A percentile compares a stretch with the other conserved stretches of the same genome.
phyloP scores from a whole-genome alignment of 169 alveolate species.

The Eimeria necatrix region DNA sequence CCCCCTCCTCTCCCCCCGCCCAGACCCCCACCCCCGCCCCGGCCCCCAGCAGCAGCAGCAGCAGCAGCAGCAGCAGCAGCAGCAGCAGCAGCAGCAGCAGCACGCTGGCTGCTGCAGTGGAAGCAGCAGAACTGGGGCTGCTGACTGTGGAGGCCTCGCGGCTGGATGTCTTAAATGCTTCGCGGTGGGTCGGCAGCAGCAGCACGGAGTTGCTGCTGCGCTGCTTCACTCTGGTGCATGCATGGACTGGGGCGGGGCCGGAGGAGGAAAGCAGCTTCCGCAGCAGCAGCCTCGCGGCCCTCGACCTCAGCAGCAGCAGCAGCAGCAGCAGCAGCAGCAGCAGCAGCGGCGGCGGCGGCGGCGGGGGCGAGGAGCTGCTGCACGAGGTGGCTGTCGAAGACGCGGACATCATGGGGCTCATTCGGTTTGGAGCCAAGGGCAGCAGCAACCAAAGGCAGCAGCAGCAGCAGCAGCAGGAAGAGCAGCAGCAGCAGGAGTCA shows the following conservation, averaged over 20 bases:
- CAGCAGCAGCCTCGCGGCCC: too few relatives aligned
- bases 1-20: too few relatives aligned
- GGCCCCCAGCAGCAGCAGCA: conserved; percentile 46
- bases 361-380: background rate
- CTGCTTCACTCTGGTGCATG: conserved; percentile 31
- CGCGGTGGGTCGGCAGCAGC: conserved; percentile 49
- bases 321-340: conserved; percentile 23
- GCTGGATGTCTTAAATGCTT: background rate
- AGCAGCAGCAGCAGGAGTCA: conserved; percentile 34
- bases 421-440: background rate
- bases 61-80: conserved; percentile 60
- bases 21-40: too few relatives aligned
- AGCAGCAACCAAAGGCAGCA: conserved; percentile 6
- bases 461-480: conserved; percentile 42
- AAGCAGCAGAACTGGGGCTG: background rate
- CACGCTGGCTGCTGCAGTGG: background rate
- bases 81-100: background rate
- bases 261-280: too few relatives aligned
- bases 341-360: background rate
- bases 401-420: background rate
- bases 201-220: conserved; percentile 53
- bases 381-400: background rate
- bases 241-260: background rate
- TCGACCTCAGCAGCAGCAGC: background rate
- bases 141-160: background rate